phyloP scores from a whole-genome alignment of 129 eudicot species.

The Mikania micrantha region DNA sequence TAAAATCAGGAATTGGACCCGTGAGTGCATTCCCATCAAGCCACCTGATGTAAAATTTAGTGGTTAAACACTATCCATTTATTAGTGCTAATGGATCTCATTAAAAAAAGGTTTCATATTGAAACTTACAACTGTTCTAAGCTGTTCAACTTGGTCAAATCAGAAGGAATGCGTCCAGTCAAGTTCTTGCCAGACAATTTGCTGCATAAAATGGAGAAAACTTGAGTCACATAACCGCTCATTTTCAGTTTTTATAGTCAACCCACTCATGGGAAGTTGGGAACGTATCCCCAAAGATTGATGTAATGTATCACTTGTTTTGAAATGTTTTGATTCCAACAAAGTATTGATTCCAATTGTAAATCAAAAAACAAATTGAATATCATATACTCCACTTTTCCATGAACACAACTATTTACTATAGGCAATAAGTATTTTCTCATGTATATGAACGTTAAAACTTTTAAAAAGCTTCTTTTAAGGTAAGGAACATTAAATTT shows the following conservation, averaged over 20 bases:
- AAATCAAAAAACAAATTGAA: not conserved
- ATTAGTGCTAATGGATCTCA: not conserved
- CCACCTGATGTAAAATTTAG: conserved; percentile 41
- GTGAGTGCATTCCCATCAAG: conserved; percentile 82
- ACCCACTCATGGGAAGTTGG: too few species aligned
- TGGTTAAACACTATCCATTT: not conserved
- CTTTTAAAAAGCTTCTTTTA: too few species aligned
- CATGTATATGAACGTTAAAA: not conserved
- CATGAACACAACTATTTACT: not conserved
- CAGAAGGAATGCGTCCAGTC: conserved; percentile 70
- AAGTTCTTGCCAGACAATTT: conserved; percentile 68
- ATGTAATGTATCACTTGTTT: too few species aligned
- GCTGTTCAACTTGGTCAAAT: conserved; percentile 58
- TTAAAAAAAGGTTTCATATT: conserved; percentile 1
- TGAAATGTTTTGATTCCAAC: too few species aligned
- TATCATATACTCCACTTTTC: not conserved
- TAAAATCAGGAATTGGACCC: conserved; percentile 86
- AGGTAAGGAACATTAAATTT: not conserved
- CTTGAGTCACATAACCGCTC: not conserved
- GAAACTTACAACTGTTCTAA: conserved; percentile 76
- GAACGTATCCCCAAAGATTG: too few species aligned
- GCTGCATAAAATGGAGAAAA: conserved; percentile 27
- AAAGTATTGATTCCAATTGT: too few species aligned
- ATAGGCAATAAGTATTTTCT: not conserved
- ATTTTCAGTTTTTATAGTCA: not conserved